phyloP scores from a whole-genome alignment of 2,329 filamentous ascomycete genomes.

The Corniculantispora saksenae region DNA sequence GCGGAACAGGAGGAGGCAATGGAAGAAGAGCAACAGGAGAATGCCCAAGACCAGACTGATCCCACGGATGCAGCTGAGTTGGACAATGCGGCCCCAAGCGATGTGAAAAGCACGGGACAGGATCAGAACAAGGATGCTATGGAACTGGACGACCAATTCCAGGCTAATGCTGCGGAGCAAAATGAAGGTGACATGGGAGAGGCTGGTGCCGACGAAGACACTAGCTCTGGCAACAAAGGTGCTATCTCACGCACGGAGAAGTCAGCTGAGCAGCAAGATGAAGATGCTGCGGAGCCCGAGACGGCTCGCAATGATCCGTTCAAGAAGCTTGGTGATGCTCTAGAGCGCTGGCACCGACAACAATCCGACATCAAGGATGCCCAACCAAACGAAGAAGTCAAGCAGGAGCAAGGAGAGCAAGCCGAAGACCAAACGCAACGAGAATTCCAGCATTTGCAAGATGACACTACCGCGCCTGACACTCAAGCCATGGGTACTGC shows the following conservation, averaged over 20 bases:
- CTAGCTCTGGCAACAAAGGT: constrained; percentile 64
- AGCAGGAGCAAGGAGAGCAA: constrained; percentile 43
- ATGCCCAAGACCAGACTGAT: constrained; percentile 37
- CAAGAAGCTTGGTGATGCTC: constrained; percentile 89
- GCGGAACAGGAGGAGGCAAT: constrained; percentile 32
- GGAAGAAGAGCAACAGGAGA: constrained; percentile 40
- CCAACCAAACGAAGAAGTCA: constrained; percentile 46
- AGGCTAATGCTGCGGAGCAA: constrained; percentile 61
- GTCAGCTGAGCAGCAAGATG: constrained; percentile 43
- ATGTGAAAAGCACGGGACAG: constrained; percentile 63
- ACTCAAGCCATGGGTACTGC: constrained; percentile 89
- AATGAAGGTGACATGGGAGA: constrained; percentile 69
- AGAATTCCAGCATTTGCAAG: constrained; percentile 92
- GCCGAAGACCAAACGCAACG: constrained; percentile 73
- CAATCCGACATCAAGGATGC: constrained; percentile 75
- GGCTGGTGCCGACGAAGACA: constrained; percentile 63
- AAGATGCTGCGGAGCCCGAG: constrained; percentile 46
- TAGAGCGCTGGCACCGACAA: constrained; percentile 90
- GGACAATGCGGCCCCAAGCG: constrained; percentile 65
- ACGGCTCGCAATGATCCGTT: constrained; percentile 67
- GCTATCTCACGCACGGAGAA: constrained; percentile 51
- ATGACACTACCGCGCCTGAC: constrained; percentile 80
- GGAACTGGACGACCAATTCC: constrained; percentile 62
- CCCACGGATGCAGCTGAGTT: constrained; percentile 43
- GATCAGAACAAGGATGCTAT: constrained; percentile 65